Conservation (phyloP, 345 rosid species). For the Sapria himalayana region DNA sequence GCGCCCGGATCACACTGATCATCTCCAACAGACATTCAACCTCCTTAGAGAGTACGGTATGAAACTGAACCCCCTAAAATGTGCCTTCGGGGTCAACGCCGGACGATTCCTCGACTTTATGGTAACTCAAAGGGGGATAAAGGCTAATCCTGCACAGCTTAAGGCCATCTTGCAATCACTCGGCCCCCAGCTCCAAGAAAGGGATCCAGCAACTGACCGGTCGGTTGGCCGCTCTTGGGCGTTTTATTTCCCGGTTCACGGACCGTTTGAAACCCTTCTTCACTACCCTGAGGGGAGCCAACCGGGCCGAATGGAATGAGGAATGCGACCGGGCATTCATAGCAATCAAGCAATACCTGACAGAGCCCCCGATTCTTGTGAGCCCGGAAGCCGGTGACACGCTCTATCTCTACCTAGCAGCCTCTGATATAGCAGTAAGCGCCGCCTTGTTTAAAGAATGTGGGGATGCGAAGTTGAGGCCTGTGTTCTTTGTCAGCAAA, state of each 20-base stretch:
- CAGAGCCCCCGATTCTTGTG: neutral
- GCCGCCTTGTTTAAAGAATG: neutral
- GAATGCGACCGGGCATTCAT: neutral
- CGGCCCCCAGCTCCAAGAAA: too few species aligned
- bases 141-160: neutral
- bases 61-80: conserved; percentile 2
- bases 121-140: neutral
- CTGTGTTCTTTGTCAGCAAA: neutral
- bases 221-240: neutral
- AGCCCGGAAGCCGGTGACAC: neutral
- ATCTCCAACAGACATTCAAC: neutral
- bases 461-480: neutral
- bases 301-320: neutral
- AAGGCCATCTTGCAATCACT: too few species aligned
- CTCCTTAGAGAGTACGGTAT: neutral
- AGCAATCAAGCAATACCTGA: neutral
- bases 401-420: neutral
- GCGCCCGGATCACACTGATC: neutral
- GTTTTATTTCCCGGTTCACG: neutral
- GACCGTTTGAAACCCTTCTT: neutral
- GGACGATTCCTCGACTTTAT: neutral
- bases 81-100: neutral
- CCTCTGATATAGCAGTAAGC: neutral
- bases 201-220: too few species aligned
- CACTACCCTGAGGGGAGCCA: neutral